These are phyloP conservation scores for Hirsutella thompsonii DNA, from an alignment of 2,329 filamentous ascomycete species.

Conservation along the genomic window DNA sequence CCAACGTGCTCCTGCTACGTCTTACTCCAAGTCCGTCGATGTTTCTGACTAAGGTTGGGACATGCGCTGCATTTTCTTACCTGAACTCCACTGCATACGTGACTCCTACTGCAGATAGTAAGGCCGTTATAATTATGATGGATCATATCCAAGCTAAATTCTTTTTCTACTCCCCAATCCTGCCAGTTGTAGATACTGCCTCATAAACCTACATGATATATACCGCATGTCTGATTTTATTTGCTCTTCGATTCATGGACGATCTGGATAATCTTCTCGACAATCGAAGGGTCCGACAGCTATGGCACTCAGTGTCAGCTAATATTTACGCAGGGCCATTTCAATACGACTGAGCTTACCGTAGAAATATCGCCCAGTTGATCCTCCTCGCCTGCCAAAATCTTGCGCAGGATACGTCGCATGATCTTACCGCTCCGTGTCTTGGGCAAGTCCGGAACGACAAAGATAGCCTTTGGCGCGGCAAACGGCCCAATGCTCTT, in stretches of 20 bases:
- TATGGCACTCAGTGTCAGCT: slow-evolving; percentile 20
- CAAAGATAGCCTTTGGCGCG: slow-evolving; percentile 83
- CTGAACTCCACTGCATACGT: not conserved
- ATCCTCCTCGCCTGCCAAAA: slow-evolving; percentile 92
- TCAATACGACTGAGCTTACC: slow-evolving; percentile 39
- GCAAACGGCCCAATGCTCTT: slow-evolving; percentile 97
- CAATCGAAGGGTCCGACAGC: slow-evolving; percentile 81
- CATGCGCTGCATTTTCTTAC: too few relatives aligned
- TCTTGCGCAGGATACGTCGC: slow-evolving; percentile 93
- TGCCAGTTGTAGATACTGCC: too few relatives aligned
- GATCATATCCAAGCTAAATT: too few relatives aligned
- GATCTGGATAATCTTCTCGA: slow-evolving; percentile 74
- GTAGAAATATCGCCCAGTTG: slow-evolving; percentile 89
- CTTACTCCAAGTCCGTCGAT: too few relatives aligned
- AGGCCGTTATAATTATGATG: too few relatives aligned
- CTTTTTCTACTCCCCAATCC: too few relatives aligned
- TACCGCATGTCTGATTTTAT: slow-evolving; percentile 15
- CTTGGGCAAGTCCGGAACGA: slow-evolving; percentile 91
- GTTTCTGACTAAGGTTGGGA: too few relatives aligned
- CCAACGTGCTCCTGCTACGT: too few relatives aligned
- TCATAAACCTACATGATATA: not conserved
- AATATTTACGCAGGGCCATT: not conserved
- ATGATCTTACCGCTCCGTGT: slow-evolving; percentile 98
- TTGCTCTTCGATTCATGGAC: slow-evolving; percentile 55
- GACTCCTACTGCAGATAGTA: not conserved